phyloP scores from a whole-genome alignment of 1,284 basidiomycete species.

The Ustilago hordei region DNA sequence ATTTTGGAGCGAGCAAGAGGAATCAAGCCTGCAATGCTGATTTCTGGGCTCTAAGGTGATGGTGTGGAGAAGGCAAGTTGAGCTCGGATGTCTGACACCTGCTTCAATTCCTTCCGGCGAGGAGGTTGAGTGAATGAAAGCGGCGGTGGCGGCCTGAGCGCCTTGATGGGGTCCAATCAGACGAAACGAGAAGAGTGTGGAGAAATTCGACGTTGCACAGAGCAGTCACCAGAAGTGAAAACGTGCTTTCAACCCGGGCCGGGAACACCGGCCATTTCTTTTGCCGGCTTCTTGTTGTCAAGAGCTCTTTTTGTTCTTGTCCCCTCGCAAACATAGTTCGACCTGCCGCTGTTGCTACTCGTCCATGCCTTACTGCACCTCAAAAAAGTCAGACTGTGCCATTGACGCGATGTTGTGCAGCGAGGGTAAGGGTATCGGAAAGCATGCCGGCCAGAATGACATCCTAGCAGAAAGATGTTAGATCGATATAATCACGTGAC shows the following conservation, averaged over 20 bases:
- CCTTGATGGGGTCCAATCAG: conserved; percentile 9
- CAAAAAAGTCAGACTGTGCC: background rate
- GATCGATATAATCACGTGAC: conserved; percentile 15
- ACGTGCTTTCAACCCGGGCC: conserved; percentile 8
- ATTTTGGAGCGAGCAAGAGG: conserved; percentile 10
- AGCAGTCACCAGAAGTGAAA: background rate
- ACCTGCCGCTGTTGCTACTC: background rate
- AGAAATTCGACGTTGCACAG: conserved; percentile 13
- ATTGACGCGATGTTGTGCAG: background rate
- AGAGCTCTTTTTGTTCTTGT: background rate
- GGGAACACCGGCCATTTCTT: conserved; percentile 3
- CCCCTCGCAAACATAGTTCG: background rate
- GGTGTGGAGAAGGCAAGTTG: conserved; percentile 3
- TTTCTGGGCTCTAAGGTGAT: background rate
- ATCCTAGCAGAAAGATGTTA: conserved; percentile 7
- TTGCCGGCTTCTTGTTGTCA: conserved; percentile 4
- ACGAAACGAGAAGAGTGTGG: conserved; percentile 17
- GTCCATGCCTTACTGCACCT: background rate
- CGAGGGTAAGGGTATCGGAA: background rate
- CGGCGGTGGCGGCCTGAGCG: background rate
- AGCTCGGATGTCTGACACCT: background rate
- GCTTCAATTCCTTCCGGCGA: background rate
- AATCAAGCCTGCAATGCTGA: background rate
- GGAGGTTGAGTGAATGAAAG: background rate
- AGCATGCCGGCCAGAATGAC: background rate